These are phyloP conservation scores for Wallacemonas sp. DNA, from an alignment of 208 protist species.

Conservation along the genomic window DNA sequence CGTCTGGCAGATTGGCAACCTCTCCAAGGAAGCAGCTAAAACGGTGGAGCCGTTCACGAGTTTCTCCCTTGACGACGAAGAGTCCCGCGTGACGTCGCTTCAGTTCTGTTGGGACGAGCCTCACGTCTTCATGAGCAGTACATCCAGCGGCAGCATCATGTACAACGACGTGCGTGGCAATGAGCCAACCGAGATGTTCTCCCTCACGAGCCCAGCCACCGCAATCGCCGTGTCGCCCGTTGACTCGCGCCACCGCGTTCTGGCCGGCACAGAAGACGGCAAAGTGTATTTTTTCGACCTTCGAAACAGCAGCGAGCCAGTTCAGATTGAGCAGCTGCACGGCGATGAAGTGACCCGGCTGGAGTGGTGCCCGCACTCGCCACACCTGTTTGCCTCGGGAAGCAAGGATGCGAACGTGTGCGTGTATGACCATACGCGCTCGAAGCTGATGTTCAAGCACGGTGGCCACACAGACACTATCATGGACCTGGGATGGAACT, in stretches of 20 bases:
- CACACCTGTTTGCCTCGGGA: constrained; percentile 74
- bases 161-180: constrained; percentile 50
- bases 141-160: constrained; percentile 47
- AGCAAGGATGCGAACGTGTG: constrained; percentile 76
- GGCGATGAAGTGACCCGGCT: constrained; percentile 58
- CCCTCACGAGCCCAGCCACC: constrained; percentile 35
- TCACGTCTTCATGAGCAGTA: constrained; percentile 41
- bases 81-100: constrained; percentile 50
- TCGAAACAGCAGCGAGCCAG: constrained; percentile 48
- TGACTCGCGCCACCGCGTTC: constrained; percentile 45
- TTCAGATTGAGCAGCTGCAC: constrained; percentile 54
- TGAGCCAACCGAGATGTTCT: constrained; percentile 49
- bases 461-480: constrained; percentile 81
- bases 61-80: constrained; percentile 51
- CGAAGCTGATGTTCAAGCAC: constrained; percentile 78
- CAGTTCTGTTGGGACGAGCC: constrained; percentile 68
- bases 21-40: constrained; percentile 64
- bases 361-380: constrained; percentile 87
- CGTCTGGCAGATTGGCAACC: constrained; percentile 74
- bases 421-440: constrained; percentile 61
- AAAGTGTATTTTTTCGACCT: constrained; percentile 70
- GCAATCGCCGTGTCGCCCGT: constrained; percentile 53
- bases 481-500: constrained; percentile 87
- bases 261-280: constrained; percentile 60
- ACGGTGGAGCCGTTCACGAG: constrained; percentile 44